These are phyloP conservation scores for Saturnispora kantuleensis DNA, from an alignment of 805 yeast species.

Conservation along the genomic window DNA sequence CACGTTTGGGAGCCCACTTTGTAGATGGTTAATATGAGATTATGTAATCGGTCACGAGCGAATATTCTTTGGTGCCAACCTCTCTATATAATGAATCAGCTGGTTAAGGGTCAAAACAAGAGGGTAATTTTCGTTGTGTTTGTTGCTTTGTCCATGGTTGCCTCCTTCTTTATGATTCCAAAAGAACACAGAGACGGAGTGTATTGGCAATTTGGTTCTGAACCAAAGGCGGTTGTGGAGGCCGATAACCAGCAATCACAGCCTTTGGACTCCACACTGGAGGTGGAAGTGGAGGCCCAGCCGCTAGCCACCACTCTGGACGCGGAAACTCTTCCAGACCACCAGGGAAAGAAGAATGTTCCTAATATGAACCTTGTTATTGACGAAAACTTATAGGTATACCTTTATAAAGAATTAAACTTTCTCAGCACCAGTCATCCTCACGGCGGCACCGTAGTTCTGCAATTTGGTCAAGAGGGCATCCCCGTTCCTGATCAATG, in stretches of 20 bases:
- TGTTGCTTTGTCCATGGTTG: slow-evolving; percentile 2
- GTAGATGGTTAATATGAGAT: background rate
- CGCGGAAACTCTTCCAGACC: background rate
- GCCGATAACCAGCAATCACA: no score
- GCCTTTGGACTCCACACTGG: no score
- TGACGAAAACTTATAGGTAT: background rate
- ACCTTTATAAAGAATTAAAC: slow-evolving; percentile 23
- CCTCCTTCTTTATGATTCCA: slow-evolving; percentile 11
- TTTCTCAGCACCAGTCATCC: slow-evolving; percentile 84
- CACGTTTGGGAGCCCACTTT: slow-evolving; percentile 69
- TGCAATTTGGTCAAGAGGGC: slow-evolving; percentile 85
- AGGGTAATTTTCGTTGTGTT: background rate
- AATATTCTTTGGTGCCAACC: background rate
- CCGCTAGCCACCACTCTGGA: slow-evolving; percentile 4
- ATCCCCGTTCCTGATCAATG: slow-evolving; percentile 86
- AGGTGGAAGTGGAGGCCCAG: no score
- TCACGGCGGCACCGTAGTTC: slow-evolving; percentile 95
- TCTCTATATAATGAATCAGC: background rate
- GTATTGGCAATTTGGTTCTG: background rate
- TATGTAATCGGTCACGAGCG: background rate
- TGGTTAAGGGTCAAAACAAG: background rate
- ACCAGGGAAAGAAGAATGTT: background rate
- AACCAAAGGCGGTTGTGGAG: background rate
- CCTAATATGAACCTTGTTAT: background rate
- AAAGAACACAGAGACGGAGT: background rate